Base-by-base conservation (phyloP, 495 filamentous ascomycete species). In the Neurospora pannonica region DNA sequence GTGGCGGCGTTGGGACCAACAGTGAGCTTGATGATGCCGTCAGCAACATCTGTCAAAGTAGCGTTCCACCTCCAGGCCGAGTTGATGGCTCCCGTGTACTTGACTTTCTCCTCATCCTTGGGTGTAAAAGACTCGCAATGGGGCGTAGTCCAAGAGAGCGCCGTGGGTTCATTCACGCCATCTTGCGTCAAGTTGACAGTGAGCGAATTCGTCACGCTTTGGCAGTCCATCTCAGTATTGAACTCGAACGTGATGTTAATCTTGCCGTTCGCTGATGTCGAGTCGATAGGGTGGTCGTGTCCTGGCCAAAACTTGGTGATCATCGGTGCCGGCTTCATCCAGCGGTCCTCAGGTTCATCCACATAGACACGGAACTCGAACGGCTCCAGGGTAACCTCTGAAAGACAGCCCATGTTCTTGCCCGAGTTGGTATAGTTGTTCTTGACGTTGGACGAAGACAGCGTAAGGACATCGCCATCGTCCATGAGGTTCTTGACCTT, bases 401-500 rank as follows among this genome's bases (percentile, higher is more conserved):
- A 78, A 6, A 91, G 74, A 76, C 91, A 93, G 17, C 90, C 91
- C 62, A 89, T 90, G 8, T 15, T 75, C 74, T 77, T 77, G 15
- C 70, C 74, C 19, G 74, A 71, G 0, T 70, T 71, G n/a, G 75
- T 77, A 38, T 79, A 81, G n/a, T 90, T 71, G 72, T 76, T 78
- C 11, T 62, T 75, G 7, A 71, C 38, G 11, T 48, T 17, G 5
- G 79, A 77, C 3, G 72, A 31, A 36, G 80, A 78, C 17, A 92
- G 78, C 0, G 78, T 84, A 42, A 87, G 78, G 75, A 91, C 86
- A 38, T 90, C 89, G 71, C 89, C 88, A 1, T 90, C 89, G 75
- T 86, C 89, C 79, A 92, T 91, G n/a, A 93, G 78, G 77, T 92
- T 91, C 76, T 87, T 87, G 75, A 93, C 90, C 1, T 85, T 87